Evolutionary conservation across 2,329 filamentous ascomycete genomes (phyloP).

Genomic region (Penicillium sp.): DNA sequence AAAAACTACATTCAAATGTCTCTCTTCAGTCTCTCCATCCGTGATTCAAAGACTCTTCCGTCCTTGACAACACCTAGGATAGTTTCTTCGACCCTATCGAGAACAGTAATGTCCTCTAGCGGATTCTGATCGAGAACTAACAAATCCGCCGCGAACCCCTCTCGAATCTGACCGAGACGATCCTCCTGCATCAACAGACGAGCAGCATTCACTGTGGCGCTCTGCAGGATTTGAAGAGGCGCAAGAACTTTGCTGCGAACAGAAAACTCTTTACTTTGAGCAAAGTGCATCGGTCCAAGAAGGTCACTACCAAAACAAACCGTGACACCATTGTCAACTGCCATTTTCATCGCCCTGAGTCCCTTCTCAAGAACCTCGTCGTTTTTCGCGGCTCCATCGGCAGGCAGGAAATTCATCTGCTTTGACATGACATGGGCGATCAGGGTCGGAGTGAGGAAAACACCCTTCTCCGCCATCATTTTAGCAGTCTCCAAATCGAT

Average conservation of each 20-base stretch:
- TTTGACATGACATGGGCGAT: constrained; percentile 57
- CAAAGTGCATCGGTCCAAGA: constrained; percentile 53
- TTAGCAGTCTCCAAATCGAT: constrained; percentile 50
- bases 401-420: constrained; percentile 35
- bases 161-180: constrained; percentile 55
- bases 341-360: constrained; percentile 53
- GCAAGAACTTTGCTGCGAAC: constrained; percentile 50
- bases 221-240: constrained; percentile 52
- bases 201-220: constrained; percentile 59
- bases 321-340: constrained; percentile 56
- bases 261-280: constrained; percentile 57
- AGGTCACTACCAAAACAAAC: constrained; percentile 63
- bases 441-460: constrained; percentile 60
- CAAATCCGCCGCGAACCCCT: constrained; percentile 59
- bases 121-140: constrained; percentile 59
- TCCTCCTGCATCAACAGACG: constrained; percentile 53
- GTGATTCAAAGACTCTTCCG: constrained; percentile 47
- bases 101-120: constrained; percentile 57
- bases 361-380: constrained; percentile 54
- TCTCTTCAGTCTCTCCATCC: neutral
- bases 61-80: constrained; percentile 61
- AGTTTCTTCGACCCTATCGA: constrained; percentile 54
- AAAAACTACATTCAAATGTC: neutral
- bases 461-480: constrained; percentile 55
- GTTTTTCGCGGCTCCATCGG: constrained; percentile 55